Evolutionary conservation across 1,284 basidiomycete species (phyloP).

Genomic region (Tremellales sp.): DNA sequence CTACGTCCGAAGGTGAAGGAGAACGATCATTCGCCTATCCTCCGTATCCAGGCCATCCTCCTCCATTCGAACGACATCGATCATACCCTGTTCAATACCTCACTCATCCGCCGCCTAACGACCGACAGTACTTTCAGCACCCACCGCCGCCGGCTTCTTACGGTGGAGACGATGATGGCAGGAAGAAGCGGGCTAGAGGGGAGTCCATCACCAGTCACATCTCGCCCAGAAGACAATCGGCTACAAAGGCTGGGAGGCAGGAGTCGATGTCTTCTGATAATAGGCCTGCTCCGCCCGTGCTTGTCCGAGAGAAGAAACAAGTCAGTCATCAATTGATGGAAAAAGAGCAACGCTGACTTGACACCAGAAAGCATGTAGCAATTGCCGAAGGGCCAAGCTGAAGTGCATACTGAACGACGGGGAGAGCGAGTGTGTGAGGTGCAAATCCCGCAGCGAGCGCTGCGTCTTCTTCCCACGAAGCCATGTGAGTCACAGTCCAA

Average conservation of each 20-base stretch:
- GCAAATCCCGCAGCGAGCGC: conserved; percentile 32
- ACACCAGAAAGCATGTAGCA: conserved; percentile 34
- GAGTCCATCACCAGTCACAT: background rate
- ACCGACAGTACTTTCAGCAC: background rate
- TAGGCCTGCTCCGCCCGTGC: conserved; percentile 6
- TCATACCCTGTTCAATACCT: background rate
- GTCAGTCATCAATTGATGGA: conserved; percentile 9
- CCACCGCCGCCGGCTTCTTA: background rate
- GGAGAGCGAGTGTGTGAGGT: conserved; percentile 38
- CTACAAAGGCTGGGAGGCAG: background rate
- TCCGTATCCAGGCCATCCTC: background rate
- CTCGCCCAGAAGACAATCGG: background rate
- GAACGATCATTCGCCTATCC: background rate
- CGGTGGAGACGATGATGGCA: background rate
- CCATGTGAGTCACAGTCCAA: conserved; percentile 26
- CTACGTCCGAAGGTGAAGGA: too few relatives aligned
- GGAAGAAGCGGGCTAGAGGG: background rate
- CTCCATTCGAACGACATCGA: background rate
- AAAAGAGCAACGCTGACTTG: conserved; percentile 17
- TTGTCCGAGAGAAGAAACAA: conserved; percentile 32
- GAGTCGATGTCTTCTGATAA: background rate
- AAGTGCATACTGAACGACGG: conserved; percentile 40
- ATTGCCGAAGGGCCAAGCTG: conserved; percentile 40
- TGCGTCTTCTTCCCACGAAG: conserved; percentile 38
- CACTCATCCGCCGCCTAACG: background rate